A percentile compares a stretch with the other conserved stretches of the same genome.
Evolutionary conservation across 2,329 filamentous ascomycete species (phyloP).

Genomic region (Verticillium alfalfae): DNA sequence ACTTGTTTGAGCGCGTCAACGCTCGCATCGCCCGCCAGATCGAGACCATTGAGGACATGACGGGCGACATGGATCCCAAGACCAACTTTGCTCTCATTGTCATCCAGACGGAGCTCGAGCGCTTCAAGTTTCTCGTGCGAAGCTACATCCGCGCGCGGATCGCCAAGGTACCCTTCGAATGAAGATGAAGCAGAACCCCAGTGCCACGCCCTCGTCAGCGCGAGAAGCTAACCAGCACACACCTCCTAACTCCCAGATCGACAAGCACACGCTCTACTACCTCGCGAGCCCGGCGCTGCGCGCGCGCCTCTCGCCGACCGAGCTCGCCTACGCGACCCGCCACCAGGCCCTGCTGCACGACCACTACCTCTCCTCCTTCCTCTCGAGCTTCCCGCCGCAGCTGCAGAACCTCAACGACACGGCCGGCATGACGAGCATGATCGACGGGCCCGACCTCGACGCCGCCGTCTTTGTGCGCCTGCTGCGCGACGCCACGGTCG

Average conservation of each 20-base stretch:
- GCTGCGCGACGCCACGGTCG: constrained; percentile 53
- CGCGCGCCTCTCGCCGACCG: constrained; percentile 65
- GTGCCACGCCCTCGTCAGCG: no score
- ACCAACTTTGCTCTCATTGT: constrained; percentile 92
- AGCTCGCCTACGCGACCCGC: constrained; percentile 75
- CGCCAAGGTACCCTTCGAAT: constrained; percentile 59
- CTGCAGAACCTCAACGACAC: constrained; percentile 87
- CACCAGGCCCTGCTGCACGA: constrained; percentile 80
- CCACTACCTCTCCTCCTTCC: constrained; percentile 82
- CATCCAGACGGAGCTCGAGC: constrained; percentile 91
- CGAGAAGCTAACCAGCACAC: no score
- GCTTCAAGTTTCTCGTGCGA: constrained; percentile 86
- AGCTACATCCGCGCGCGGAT: constrained; percentile 80
- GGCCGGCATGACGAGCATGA: constrained; percentile 85
- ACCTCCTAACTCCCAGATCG: constrained; percentile 48
- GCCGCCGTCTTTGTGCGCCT: constrained; percentile 79
- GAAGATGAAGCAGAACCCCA: no score
- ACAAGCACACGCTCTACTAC: constrained; percentile 71
- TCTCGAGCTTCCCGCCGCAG: constrained; percentile 71
- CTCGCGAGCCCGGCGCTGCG: constrained; percentile 51
- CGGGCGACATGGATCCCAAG: constrained; percentile 80
- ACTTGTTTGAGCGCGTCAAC: constrained; percentile 78
- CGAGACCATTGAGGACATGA: constrained; percentile 68
- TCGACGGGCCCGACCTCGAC: constrained; percentile 79
- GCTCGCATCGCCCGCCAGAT: constrained; percentile 65